Conservation (phyloP, 805 yeast species). For the Lachancea nothofagi region DNA sequence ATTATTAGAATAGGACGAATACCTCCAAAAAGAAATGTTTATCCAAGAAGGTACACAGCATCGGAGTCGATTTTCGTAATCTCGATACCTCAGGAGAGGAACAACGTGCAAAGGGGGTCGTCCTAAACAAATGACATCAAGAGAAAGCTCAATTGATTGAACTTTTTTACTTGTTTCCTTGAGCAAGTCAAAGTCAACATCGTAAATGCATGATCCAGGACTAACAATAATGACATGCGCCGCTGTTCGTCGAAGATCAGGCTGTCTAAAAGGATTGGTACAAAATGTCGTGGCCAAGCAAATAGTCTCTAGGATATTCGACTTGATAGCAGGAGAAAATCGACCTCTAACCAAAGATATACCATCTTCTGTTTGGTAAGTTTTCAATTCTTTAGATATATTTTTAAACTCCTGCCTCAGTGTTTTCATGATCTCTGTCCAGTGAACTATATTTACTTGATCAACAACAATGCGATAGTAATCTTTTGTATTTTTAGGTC, state of each 20-base stretch:
- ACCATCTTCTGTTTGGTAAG: conserved; percentile 34
- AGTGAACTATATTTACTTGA: conserved; percentile 79
- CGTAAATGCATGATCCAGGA: conserved; percentile 91
- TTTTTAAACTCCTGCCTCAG: conserved; percentile 78
- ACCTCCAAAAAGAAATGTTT: conserved; percentile 87
- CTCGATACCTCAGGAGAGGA: conserved; percentile 75
- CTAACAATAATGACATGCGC: conserved; percentile 82
- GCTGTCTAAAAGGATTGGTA: conserved; percentile 71
- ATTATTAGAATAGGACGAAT: conserved; percentile 35
- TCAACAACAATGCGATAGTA: conserved; percentile 92
- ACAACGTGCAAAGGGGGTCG: conserved; percentile 90
- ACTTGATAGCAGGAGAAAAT: conserved; percentile 80
- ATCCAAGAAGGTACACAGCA: conserved; percentile 94
- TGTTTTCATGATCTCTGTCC: conserved; percentile 90
- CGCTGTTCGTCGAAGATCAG: conserved; percentile 85
- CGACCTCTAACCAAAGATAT: conserved; percentile 46
- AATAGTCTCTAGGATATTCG: conserved; percentile 82
- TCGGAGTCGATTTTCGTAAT: conserved; percentile 43
- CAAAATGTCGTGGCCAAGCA: conserved; percentile 76
- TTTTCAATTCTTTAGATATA: conserved; percentile 68
- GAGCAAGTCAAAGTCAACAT: conserved; percentile 77
- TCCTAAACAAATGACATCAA: conserved; percentile 83
- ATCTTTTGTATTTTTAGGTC: conserved; percentile 62
- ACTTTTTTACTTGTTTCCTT: conserved; percentile 70
- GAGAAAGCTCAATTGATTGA: conserved; percentile 72